Percentiles rank a stretch among this genome's conserved stretches.
These are phyloP conservation scores for Suzukiozyma palmioleophila DNA, from an alignment of 1,139 yeast species.

Conservation along the genomic window DNA sequence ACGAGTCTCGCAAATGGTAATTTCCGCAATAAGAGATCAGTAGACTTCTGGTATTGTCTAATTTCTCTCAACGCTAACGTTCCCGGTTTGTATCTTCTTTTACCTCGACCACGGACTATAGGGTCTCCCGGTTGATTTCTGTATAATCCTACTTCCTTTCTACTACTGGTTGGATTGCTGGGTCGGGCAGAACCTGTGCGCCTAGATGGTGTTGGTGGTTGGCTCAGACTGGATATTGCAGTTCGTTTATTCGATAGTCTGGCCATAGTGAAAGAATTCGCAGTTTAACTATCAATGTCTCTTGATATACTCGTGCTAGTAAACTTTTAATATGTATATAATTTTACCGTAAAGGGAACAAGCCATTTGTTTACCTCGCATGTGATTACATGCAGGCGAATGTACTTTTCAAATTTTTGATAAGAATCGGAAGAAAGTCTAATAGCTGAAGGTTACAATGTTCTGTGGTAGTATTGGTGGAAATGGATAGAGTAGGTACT, in stretches of 20 bases:
- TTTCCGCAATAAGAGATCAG: slow-evolving; percentile 74
- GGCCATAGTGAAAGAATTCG: neutral
- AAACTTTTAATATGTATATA: neutral
- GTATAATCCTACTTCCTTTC: slow-evolving; percentile 32
- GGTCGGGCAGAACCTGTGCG: slow-evolving; percentile 3
- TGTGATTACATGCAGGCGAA: slow-evolving; percentile 1
- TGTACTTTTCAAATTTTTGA: neutral
- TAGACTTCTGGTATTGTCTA: slow-evolving; percentile 68
- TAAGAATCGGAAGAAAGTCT: no score
- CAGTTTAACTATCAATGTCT: neutral
- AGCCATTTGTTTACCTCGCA: slow-evolving; percentile 3
- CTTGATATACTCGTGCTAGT: neutral
- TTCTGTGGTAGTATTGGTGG: no score
- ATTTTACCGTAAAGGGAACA: slow-evolving; percentile 2
- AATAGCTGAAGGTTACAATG: no score
- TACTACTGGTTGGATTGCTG: neutral
- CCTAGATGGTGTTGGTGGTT: neutral
- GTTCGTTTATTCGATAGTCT: neutral
- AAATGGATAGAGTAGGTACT: no score
- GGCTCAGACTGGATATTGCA: neutral
- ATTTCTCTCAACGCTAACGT: slow-evolving; percentile 75
- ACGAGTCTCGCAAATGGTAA: slow-evolving; percentile 89
- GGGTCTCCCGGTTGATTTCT: slow-evolving; percentile 54
- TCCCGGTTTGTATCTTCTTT: slow-evolving; percentile 66
- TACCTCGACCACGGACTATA: slow-evolving; percentile 16